A percentile compares a stretch with the other conserved stretches of the same genome.
Conservation (phyloP, 192 early-diverging fungal species). For the Dispira simplex region DNA sequence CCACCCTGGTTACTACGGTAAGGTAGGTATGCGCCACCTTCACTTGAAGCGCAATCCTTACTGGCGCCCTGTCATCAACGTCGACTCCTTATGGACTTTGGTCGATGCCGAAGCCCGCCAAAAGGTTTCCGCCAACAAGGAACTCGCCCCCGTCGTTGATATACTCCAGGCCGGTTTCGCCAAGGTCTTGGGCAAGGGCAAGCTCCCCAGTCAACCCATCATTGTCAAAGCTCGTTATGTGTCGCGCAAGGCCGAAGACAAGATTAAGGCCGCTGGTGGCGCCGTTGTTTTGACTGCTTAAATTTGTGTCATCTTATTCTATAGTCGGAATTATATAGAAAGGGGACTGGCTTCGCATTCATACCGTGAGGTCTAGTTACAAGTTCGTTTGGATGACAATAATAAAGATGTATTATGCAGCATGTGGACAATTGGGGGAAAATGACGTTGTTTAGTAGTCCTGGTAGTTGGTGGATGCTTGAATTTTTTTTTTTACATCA, state of each 20-base stretch:
- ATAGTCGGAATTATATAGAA: background rate
- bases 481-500: too few species aligned
- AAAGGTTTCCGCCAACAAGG: constrained; percentile 67
- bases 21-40: constrained; percentile 99
- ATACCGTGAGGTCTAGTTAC: too few species aligned
- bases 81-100: constrained; percentile 88
- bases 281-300: constrained; percentile 34
- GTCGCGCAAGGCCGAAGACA: constrained; percentile 86
- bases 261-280: constrained; percentile 97
- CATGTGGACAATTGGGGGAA: too few species aligned
- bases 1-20: constrained; percentile 99
- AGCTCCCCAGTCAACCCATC: constrained; percentile 73
- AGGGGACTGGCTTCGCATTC: too few species aligned
- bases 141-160: constrained; percentile 89
- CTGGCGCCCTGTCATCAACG: constrained; percentile 80
- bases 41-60: constrained; percentile 85
- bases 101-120: constrained; percentile 72
- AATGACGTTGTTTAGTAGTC: too few species aligned
- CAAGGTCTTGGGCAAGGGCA: constrained; percentile 95
- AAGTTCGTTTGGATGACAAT: too few species aligned
- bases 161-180: constrained; percentile 64
- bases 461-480: too few species aligned
- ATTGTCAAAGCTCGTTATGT: constrained; percentile 93
- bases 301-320: constrained; percentile 5
- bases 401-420: too few species aligned